Percentiles rank a stretch among this genome's conserved stretches.
phyloP scores from a whole-genome alignment of 768 basidiomycete species.

The Cystofilobasidium ferigula region DNA sequence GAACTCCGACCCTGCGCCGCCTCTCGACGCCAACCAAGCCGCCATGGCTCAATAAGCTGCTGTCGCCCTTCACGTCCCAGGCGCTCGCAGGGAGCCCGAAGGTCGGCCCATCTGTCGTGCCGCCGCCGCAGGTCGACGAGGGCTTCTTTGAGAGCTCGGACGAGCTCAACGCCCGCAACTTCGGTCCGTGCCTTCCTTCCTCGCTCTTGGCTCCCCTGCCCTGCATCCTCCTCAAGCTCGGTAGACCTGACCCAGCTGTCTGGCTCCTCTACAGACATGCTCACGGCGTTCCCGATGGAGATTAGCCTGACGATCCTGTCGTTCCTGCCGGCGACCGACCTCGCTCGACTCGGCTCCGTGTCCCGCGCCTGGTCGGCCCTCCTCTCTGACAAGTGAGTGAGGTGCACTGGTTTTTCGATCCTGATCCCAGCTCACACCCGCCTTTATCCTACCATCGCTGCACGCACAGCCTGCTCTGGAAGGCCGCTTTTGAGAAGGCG shows the following conservation, averaged over 20 bases:
- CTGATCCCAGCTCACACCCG: no score
- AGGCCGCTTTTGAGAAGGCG: background rate
- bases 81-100: background rate
- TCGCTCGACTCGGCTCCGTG: background rate
- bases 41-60: background rate
- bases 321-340: background rate
- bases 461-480: background rate
- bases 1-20: no score
- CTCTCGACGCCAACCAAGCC: background rate
- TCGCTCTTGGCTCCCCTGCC: background rate
- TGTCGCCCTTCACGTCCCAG: background rate
- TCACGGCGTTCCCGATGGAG: background rate
- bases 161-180: background rate
- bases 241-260: background rate
- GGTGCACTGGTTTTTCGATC: no score
- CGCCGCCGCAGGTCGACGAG: background rate
- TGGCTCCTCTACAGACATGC: background rate
- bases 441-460: no score
- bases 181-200: background rate
- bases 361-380: background rate
- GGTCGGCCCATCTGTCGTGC: no score
- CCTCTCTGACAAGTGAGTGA: constrained; percentile 1
- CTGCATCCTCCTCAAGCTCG: no score
- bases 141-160: background rate
- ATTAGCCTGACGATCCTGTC: background rate